Evolutionary conservation across 371 early-diverging fungal genomes (phyloP), one percentile per base, ranked within the genome.

Genomic region (Phascolomyces articulosus): DNA sequence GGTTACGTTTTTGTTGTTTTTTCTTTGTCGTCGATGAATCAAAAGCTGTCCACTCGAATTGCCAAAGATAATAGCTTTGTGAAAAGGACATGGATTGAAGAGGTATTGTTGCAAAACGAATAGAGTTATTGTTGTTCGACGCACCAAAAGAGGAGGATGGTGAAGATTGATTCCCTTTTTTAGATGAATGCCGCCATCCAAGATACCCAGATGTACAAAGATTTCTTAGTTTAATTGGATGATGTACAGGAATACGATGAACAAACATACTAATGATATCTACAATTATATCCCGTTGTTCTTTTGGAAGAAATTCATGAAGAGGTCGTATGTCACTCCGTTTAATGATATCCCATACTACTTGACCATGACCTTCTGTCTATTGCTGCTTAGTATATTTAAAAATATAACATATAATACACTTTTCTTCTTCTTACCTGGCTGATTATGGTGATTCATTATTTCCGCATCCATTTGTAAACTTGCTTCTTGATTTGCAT

Each of bases 191-290:
- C 20, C 71, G 63, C 77, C 82, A 78, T 16, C 72, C 65, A 15
- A 81, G 70, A 59, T 78, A 81, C 11, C 73, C 72, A 1, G 64
- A 51, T 6, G 79, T 78, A 1, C 55, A 60, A 4, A 64, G 21
- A 40, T 71, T 78, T 38, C 70, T 77, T 41, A 81, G 29, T 23
- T 75, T 70, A 28, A 81, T 68, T 4, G 82, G 75, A 4, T 62
- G 54, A 56, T 77, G 64, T 1, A 65, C 53, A 0, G 72, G 68
- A 3, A 81, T 69, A 7, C 68, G 70, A 31, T 65, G 60, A n/a
- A 75, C 70, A 27, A 58, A 67, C 7, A 56, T 13, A 34, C 68
- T 40, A n/a, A 81, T 79, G 16, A 79, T 58, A 9, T 48, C 23
- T 2, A 61, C 44, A 21, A 77, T 72, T 21, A 61, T 53, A 23